Conservation (phyloP, 2,329 filamentous ascomycete genomes). For the Aureobasidium vineae region DNA sequence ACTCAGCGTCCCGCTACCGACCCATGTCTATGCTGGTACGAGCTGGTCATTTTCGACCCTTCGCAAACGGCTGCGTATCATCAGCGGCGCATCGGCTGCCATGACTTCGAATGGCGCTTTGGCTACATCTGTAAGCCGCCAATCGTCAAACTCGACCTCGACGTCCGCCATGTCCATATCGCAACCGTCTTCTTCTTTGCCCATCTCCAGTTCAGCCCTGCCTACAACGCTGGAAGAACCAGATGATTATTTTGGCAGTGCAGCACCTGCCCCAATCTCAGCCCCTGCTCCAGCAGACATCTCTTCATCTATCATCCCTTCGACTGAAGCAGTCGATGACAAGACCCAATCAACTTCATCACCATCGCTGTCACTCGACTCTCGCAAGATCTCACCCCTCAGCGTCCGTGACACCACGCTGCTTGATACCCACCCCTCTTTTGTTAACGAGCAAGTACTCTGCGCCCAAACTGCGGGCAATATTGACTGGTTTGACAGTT, state of each 20-base stretch:
- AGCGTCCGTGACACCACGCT: slow-evolving; percentile 28
- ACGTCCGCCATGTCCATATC: slow-evolving; percentile 20
- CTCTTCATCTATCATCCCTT: slow-evolving; percentile 19
- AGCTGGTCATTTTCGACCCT: slow-evolving; percentile 71
- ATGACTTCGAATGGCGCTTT: background rate
- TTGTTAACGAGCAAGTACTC: slow-evolving; percentile 45
- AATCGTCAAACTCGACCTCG: slow-evolving; percentile 7
- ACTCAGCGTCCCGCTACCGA: slow-evolving; percentile 54
- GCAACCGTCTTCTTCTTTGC: slow-evolving; percentile 11
- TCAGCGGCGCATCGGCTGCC: slow-evolving; percentile 53
- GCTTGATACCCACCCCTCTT: slow-evolving; percentile 7
- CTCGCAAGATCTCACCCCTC: background rate
- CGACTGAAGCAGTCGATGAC: slow-evolving; percentile 24
- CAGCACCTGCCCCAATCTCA: slow-evolving; percentile 28
- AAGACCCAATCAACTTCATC: background rate
- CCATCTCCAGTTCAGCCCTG: background rate
- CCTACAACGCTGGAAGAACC: slow-evolving; percentile 33
- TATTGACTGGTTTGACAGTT: slow-evolving; percentile 36
- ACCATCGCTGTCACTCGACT: background rate
- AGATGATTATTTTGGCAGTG: slow-evolving; percentile 46
- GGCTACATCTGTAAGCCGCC: background rate
- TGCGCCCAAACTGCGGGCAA: slow-evolving; percentile 41
- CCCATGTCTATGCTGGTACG: slow-evolving; percentile 61
- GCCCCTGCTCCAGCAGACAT: background rate
- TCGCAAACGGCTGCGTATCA: slow-evolving; percentile 64